Conservation (phyloP, 2,329 filamentous ascomycete genomes). For the Botrytis cinerea region DNA sequence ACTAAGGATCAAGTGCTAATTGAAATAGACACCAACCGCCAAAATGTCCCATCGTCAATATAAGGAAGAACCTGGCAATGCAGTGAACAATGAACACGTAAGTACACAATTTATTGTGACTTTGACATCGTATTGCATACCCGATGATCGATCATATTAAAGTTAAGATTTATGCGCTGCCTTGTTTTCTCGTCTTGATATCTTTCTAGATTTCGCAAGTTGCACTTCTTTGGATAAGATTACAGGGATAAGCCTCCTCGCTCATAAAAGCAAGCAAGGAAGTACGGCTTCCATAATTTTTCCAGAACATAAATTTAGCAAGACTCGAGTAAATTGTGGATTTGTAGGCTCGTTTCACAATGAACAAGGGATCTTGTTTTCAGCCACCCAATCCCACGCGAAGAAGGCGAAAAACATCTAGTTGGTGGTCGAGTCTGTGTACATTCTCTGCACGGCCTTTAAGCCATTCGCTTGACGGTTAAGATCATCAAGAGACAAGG, state of each 20-base stretch:
- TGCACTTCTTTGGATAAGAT: conserved; percentile 30
- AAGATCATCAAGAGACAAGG: conserved; percentile 25
- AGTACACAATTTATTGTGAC: conserved; percentile 40
- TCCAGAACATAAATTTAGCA: conserved; percentile 36
- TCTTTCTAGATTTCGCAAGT: conserved; percentile 33
- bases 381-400: conserved; percentile 38
- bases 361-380: conserved; percentile 31
- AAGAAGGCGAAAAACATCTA: conserved; percentile 18
- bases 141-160: conserved; percentile 10
- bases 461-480: conserved; percentile 32
- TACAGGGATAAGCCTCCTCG: conserved; percentile 23
- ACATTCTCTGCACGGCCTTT: conserved; percentile 28
- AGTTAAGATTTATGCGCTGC: conserved; percentile 15
- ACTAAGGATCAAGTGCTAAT: conserved; percentile 31
- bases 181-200: background rate
- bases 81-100: conserved; percentile 47
- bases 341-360: conserved; percentile 37
- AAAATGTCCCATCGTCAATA: conserved; percentile 44
- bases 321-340: conserved; percentile 29
- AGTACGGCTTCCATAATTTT: conserved; percentile 36
- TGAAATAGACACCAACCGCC: conserved; percentile 25
- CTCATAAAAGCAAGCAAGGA: conserved; percentile 17
- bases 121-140: conserved; percentile 17
- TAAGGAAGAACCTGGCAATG: conserved; percentile 48
- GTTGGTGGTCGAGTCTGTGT: conserved; percentile 15